phyloP scores from a whole-genome alignment of 1,139 yeast genomes.

The Saccharomyces uvarum region DNA sequence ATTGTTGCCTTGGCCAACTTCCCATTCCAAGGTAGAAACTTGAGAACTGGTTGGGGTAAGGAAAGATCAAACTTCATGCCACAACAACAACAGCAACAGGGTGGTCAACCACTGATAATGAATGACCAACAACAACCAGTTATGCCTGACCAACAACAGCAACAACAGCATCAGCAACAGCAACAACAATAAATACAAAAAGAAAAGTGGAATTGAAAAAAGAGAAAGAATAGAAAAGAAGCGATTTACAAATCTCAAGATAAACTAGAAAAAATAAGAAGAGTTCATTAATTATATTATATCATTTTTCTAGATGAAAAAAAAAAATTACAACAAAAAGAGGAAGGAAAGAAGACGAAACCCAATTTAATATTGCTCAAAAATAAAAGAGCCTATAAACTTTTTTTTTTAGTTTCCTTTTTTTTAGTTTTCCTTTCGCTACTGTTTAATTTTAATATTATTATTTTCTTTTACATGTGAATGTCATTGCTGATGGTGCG shows the following conservation, averaged over 20 bases:
- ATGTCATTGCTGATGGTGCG: not conserved
- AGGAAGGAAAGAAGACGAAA: not conserved
- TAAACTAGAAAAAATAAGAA: not conserved
- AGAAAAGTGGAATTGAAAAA: not conserved
- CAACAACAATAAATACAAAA: not conserved
- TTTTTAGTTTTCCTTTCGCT: not conserved
- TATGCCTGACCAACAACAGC: conserved; percentile 5
- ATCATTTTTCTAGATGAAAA: not conserved
- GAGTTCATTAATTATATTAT: not conserved
- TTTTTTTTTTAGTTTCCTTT: not conserved
- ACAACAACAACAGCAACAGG: conserved; percentile 18
- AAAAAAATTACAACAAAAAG: not conserved
- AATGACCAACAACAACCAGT: conserved; percentile 8
- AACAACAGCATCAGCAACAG: conserved; percentile 6
- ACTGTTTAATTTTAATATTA: not conserved
- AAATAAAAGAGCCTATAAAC: not conserved
- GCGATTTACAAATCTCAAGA: not conserved
- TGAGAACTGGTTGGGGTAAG: conserved; percentile 87
- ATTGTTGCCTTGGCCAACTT: conserved; percentile 76
- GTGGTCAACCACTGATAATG: conserved; percentile 7
- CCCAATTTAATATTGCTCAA: not conserved
- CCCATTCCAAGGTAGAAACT: conserved; percentile 65
- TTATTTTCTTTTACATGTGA: not conserved
- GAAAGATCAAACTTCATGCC: conserved; percentile 42
- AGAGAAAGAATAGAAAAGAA: not conserved